A percentile compares a stretch with the other conserved stretches of the same genome.
Conservation (phyloP, 257 asterid genomes). For the Lantana camara region DNA sequence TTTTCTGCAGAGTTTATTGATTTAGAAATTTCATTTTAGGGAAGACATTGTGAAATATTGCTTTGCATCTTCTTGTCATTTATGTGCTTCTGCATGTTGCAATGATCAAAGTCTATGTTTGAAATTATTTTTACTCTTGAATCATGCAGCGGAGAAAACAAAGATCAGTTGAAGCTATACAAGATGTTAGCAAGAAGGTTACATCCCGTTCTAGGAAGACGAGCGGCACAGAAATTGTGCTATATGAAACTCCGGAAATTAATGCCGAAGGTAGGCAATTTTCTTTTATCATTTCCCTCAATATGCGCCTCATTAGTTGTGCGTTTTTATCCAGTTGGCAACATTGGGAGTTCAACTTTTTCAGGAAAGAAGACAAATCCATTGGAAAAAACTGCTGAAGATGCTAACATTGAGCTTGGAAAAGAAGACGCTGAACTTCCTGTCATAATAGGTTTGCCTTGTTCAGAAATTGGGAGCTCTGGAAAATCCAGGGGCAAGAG, state of each 20-base stretch:
- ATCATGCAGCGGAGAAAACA: conserved; percentile 53
- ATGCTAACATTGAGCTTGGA: conserved; percentile 34
- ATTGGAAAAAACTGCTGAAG: conserved; percentile 40
- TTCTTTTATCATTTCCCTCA: conserved; percentile 4
- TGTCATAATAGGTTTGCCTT: conserved; percentile 65
- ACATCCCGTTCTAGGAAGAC: conserved; percentile 33
- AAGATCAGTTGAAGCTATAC: conserved; percentile 27
- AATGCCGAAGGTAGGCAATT: conserved; percentile 36
- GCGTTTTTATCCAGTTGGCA: conserved; percentile 14
- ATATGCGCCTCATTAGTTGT: not conserved
- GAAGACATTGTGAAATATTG: not conserved
- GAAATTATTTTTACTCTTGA: conserved; percentile 6
- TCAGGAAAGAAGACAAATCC: conserved; percentile 46
- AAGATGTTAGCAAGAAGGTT: conserved; percentile 22
- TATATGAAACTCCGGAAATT: conserved; percentile 25
- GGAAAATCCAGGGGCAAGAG: conserved; percentile 33
- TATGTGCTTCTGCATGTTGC: conserved; percentile 11
- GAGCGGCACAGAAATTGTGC: conserved; percentile 28
- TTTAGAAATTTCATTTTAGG: not conserved
- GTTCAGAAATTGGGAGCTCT: conserved; percentile 45
- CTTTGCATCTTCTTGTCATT: not conserved
- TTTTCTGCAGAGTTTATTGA: not conserved
- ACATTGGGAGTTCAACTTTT: conserved; percentile 29
- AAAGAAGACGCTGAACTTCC: conserved; percentile 36
- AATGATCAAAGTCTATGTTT: conserved; percentile 11